Base-by-base conservation (phyloP, 768 basidiomycete species). In the Leccinum arenicola region DNA sequence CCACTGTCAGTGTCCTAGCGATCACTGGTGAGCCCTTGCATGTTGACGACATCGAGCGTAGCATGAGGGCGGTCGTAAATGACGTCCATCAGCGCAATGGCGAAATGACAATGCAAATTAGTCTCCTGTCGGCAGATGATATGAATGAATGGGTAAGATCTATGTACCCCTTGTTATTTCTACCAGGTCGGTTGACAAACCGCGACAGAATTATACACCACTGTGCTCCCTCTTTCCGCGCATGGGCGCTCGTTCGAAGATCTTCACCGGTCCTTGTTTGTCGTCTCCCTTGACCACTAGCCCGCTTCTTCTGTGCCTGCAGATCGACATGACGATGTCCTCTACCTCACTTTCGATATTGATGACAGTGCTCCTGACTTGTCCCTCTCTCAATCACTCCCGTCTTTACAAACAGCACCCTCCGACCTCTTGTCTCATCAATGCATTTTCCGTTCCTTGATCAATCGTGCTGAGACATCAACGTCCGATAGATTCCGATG, bases 111-210 rank as follows among this genome's bases (percentile, higher is more conserved):
- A 70, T 84, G 4, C 80, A 82, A 27, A 77, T 97, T 5, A 87
- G 91, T 8, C 78, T 86, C 0, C 76, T 97, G 48, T 91, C 86
- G 25, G 86, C 89, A 3, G 93, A 95, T 68, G 80, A 88, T 25
- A 80, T 95, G 61, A 91, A 96, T 71, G 76, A 70, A 11, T 97
- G 95, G 95, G 93, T 93, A 71, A 58, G 83, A 65, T 17, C 50
- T 29, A 36, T 23, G 6, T 23, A 14, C 19, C 8, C 25, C n/a
- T 48, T 52, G 3, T 8, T 25, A 6, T 33, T 27, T 21, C 21
- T 6, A 10, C 2, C 80, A 25, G 23, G 23, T 25, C 23, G 23
- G 23, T 25, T 25, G 23, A 25, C 23, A 25, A 25, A 25, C 4
- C 23, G 23, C 23, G 23, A 25, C 23, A 25, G 23, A 25, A 25